phyloP scores from a whole-genome alignment of 345 rosid genomes.

The Anacardium occidentale region DNA sequence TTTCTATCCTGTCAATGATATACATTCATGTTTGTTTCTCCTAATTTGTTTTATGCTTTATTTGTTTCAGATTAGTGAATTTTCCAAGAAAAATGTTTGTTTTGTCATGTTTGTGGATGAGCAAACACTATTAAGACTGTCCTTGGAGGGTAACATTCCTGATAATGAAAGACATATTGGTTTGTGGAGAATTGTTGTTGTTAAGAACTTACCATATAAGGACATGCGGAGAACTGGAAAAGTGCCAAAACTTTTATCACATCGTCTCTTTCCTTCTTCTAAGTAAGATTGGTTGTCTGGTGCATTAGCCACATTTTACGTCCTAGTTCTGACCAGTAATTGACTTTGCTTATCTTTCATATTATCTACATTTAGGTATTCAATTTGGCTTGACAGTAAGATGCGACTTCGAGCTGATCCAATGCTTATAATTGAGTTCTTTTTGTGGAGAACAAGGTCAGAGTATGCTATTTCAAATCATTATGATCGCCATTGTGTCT shows the following conservation, averaged over 20 bases:
- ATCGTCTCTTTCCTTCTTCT: slow-evolving; percentile 92
- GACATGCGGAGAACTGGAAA: slow-evolving; percentile 91
- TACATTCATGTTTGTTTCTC: neutral
- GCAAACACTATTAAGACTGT: slow-evolving; percentile 65
- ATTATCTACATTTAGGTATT: slow-evolving; percentile 53
- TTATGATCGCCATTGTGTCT: slow-evolving; percentile 90
- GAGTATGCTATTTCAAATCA: slow-evolving; percentile 97
- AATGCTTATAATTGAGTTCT: slow-evolving; percentile 70
- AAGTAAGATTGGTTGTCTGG: slow-evolving; percentile 50
- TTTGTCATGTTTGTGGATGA: slow-evolving; percentile 92
- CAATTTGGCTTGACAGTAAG: slow-evolving; percentile 96
- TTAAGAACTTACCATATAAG: slow-evolving; percentile 66
- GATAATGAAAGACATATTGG: slow-evolving; percentile 75
- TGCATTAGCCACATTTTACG: slow-evolving; percentile 17
- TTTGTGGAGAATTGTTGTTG: slow-evolving; percentile 79
- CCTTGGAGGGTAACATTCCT: slow-evolving; percentile 73
- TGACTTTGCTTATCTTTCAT: slow-evolving; percentile 13
- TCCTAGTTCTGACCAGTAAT: slow-evolving; percentile 2
- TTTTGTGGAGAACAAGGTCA: slow-evolving; percentile 76
- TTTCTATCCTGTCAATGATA: slow-evolving; percentile 16
- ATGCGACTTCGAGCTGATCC: slow-evolving; percentile 85
- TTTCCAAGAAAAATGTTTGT: slow-evolving; percentile 73
- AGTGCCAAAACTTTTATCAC: slow-evolving; percentile 87
- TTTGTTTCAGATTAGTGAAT: slow-evolving; percentile 77
- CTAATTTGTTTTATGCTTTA: neutral